These are phyloP conservation scores for Venturia effusa DNA, from an alignment of 2,329 filamentous ascomycete genomes.

Conservation along the genomic window DNA sequence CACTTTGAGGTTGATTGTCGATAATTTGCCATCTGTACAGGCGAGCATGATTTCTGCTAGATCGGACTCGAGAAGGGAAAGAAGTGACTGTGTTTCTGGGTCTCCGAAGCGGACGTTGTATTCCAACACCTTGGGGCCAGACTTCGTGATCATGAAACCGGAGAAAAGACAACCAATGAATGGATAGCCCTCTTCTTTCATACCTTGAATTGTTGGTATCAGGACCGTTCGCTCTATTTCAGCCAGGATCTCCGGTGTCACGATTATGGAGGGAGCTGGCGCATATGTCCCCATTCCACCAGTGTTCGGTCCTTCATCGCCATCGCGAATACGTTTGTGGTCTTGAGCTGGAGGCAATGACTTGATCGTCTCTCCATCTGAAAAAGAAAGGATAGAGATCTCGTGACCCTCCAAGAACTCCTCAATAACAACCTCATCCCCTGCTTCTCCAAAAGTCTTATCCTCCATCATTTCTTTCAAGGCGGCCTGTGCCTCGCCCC, in stretches of 20 bases:
- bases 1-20: constrained; percentile 57
- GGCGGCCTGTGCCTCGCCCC: constrained; percentile 70
- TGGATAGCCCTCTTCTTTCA: constrained; percentile 56
- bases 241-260: constrained; percentile 53
- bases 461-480: constrained; percentile 86
- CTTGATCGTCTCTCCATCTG: constrained; percentile 74
- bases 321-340: constrained; percentile 90
- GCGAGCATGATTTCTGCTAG: constrained; percentile 82
- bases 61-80: constrained; percentile 75
- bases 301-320: constrained; percentile 84
- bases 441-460: constrained; percentile 75
- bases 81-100: constrained; percentile 79
- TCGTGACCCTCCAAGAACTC: constrained; percentile 89
- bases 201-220: constrained; percentile 80
- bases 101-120: constrained; percentile 93
- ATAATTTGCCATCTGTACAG: constrained; percentile 65
- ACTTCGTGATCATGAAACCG: constrained; percentile 82
- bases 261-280: constrained; percentile 51
- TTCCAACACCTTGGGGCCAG: constrained; percentile 73
- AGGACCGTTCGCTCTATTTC: constrained; percentile 72
- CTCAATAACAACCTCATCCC: constrained; percentile 88
- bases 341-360: constrained; percentile 88
- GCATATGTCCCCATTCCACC: constrained; percentile 98
- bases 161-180: constrained; percentile 67
- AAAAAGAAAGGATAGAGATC: constrained; percentile 82